These are phyloP conservation scores for Dryas octopetala DNA, from an alignment of 306 rosid species.

Conservation along the genomic window DNA sequence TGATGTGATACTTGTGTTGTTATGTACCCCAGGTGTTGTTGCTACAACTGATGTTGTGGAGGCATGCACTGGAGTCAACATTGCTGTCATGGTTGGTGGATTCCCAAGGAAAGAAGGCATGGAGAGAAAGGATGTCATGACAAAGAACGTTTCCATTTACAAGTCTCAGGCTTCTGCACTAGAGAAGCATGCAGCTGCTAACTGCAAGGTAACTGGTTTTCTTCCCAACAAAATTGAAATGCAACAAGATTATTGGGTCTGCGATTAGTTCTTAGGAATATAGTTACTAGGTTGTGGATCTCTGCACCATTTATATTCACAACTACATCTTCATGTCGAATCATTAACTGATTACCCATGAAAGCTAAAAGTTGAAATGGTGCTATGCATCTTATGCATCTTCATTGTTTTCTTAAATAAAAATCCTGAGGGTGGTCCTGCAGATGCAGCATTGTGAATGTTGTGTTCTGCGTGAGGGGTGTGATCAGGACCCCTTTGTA, in stretches of 20 bases:
- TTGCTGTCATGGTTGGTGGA: slow-evolving; percentile 98
- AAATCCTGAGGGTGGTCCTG: background rate
- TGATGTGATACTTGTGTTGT: slow-evolving; percentile 14
- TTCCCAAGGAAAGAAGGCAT: slow-evolving; percentile 99
- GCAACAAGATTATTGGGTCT: background rate
- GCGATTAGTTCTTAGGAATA: background rate
- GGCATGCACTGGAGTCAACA: slow-evolving; percentile 87
- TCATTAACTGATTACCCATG: background rate
- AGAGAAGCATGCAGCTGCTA: slow-evolving; percentile 86
- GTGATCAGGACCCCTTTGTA: background rate
- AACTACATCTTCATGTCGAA: background rate
- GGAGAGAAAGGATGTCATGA: slow-evolving; percentile 98
- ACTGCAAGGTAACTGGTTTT: slow-evolving; percentile 68
- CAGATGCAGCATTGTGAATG: background rate
- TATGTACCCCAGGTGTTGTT: slow-evolving; percentile 73
- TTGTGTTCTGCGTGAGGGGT: background rate
- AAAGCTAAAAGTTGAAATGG: background rate
- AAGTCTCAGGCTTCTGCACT: slow-evolving; percentile 98
- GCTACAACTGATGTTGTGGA: slow-evolving; percentile 97
- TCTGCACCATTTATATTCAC: background rate
- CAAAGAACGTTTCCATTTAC: slow-evolving; percentile 89
- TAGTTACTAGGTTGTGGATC: background rate
- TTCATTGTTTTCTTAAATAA: background rate
- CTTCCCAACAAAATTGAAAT: background rate
- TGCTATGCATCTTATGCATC: background rate